Conservation (phyloP, 345 rosid species). For the Hibiscus mutabilis region DNA sequence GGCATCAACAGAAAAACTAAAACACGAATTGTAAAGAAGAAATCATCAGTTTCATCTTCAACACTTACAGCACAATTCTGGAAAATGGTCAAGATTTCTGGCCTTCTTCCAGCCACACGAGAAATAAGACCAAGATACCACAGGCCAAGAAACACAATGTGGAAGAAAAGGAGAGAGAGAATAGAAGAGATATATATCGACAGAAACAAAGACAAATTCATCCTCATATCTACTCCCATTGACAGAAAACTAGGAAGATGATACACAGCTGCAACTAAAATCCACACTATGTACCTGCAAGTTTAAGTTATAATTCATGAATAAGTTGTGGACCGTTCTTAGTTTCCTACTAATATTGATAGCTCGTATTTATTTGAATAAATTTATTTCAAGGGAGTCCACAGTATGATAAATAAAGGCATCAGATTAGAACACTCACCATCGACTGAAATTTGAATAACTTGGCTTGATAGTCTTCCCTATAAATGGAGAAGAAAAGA, state of each 20-base stretch:
- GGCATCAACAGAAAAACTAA: background rate
- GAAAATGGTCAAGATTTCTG: slow-evolving; percentile 80
- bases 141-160: slow-evolving; percentile 75
- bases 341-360: slow-evolving; percentile 22
- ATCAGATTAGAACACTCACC: background rate
- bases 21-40: background rate
- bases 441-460: background rate
- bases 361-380: background rate
- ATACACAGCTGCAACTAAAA: slow-evolving; percentile 91
- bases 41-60: slow-evolving; percentile 6
- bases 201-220: slow-evolving; percentile 94
- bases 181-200: slow-evolving; percentile 77
- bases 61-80: slow-evolving; percentile 90
- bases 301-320: slow-evolving; percentile 8
- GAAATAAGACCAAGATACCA: slow-evolving; percentile 97
- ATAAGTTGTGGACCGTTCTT: background rate
- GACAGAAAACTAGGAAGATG: slow-evolving; percentile 99
- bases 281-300: slow-evolving; percentile 94
- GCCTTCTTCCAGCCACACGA: slow-evolving; percentile 91
- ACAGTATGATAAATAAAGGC: background rate
- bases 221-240: slow-evolving; percentile 99
- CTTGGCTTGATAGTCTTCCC: background rate
- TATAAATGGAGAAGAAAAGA: background rate
- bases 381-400: background rate
- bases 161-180: slow-evolving; percentile 88